phyloP scores from a whole-genome alignment of 306 rosid genomes.

The Mucuna pruriens region DNA sequence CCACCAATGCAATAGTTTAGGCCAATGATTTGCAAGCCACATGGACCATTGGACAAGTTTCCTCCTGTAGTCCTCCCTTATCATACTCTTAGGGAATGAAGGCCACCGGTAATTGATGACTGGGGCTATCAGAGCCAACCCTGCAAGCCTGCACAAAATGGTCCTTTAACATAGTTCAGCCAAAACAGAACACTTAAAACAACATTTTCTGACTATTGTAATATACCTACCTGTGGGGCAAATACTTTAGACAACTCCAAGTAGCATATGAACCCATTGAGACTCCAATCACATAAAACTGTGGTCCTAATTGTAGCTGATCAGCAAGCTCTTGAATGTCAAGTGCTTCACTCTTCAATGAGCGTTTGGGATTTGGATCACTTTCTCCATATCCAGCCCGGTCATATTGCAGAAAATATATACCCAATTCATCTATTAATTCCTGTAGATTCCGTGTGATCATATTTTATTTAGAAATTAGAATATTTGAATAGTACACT shows the following conservation, averaged over 20 bases:
- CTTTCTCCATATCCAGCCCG: conserved; percentile 96
- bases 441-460: conserved; percentile 60
- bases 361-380: conserved; percentile 80
- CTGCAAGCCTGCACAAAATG: conserved; percentile 74
- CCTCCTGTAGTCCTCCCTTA: conserved; percentile 78
- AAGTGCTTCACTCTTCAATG: conserved; percentile 78
- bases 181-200: neutral
- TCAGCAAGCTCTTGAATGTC: conserved; percentile 92
- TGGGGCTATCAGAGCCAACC: conserved; percentile 80
- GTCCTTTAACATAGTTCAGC: neutral
- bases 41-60: conserved; percentile 56
- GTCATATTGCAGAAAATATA: conserved; percentile 78
- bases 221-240: conserved; percentile 74
- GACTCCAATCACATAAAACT: conserved; percentile 84
- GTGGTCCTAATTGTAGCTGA: conserved; percentile 67
- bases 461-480: conserved; percentile 33
- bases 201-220: conserved; percentile 8
- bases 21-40: conserved; percentile 72
- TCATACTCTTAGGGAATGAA: conserved; percentile 68
- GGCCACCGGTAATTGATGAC: conserved; percentile 87
- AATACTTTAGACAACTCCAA: conserved; percentile 93
- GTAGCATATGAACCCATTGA: conserved; percentile 94
- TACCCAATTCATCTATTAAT: conserved; percentile 74
- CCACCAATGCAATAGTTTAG: conserved; percentile 83
- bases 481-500: conserved; percentile 12